Evolutionary conservation across 2,329 filamentous ascomycete species (phyloP).

Genomic region (Fusarium sp.): DNA sequence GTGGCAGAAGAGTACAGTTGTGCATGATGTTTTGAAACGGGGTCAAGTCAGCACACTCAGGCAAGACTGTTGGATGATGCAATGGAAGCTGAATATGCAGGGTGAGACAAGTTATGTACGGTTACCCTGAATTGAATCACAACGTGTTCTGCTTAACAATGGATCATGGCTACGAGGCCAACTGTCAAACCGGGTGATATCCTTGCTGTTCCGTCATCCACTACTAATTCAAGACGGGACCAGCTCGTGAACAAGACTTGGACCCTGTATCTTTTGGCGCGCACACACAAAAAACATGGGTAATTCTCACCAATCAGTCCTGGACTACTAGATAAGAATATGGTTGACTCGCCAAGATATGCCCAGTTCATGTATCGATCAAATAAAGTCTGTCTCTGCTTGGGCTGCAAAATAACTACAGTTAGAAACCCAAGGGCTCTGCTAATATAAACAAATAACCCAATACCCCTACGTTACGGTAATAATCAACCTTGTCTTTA

Average conservation of each 20-base stretch:
- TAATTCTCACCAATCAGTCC: slow-evolving; percentile 13
- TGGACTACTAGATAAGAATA: slow-evolving; percentile 2
- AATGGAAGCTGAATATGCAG: slow-evolving; percentile 27
- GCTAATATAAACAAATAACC: not conserved
- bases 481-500: slow-evolving; percentile 12
- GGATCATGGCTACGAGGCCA: slow-evolving; percentile 7
- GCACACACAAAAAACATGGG: slow-evolving; percentile 19
- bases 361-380: not conserved
- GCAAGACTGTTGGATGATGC: not conserved
- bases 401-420: not conserved
- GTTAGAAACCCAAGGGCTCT: not conserved
- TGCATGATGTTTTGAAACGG: slow-evolving; percentile 10
- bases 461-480: not conserved
- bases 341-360: not conserved
- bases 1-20: slow-evolving; percentile 7
- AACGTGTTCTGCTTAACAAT: slow-evolving; percentile 17
- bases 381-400: not conserved
- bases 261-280: slow-evolving; percentile 36
- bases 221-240: slow-evolving; percentile 32
- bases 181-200: slow-evolving; percentile 36
- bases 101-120: not conserved
- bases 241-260: slow-evolving; percentile 39
- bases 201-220: slow-evolving; percentile 37
- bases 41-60: not conserved
- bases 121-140: slow-evolving; percentile 24